A percentile compares a stretch with the other conserved stretches of the same genome.
Evolutionary conservation across 2,329 filamentous ascomycete species (phyloP).

Genomic region (Colletotrichum spaethianum): DNA sequence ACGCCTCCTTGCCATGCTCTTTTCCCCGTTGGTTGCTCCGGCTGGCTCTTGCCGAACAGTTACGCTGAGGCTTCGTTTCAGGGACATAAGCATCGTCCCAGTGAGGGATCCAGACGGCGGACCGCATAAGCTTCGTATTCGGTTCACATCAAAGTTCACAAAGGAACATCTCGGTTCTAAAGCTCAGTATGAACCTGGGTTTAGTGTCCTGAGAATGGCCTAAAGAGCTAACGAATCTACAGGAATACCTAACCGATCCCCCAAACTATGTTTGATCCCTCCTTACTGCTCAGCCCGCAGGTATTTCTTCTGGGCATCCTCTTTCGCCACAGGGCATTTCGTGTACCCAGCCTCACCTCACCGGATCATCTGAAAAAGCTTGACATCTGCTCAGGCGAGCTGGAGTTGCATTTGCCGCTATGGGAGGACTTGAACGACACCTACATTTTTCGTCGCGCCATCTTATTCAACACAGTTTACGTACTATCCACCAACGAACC

Average conservation of each 20-base stretch:
- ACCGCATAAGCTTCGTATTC: not conserved
- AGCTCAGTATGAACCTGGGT: not conserved
- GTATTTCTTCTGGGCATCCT: conserved; percentile 6
- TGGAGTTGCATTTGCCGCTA: conserved; percentile 7
- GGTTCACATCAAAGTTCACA: not conserved
- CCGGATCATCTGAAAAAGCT: conserved; percentile 3
- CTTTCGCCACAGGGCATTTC: conserved; percentile 1
- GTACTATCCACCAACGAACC: not conserved
- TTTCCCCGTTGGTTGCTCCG: not conserved
- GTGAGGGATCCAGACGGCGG: not conserved
- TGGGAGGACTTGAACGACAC: conserved; percentile 2
- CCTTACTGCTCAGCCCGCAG: not conserved
- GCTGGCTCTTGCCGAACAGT: not conserved
- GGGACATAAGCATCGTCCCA: not conserved
- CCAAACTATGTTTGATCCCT: conserved; percentile 7
- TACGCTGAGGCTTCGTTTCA: not conserved
- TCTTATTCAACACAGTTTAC: conserved; percentile 46
- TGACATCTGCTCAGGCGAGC: not conserved
- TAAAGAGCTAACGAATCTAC: not conserved
- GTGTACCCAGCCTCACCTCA: not conserved
- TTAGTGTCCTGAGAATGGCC: not conserved
- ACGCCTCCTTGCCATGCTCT: not conserved
- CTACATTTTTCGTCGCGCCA: conserved; percentile 40
- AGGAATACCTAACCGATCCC: not conserved
- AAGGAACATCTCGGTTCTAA: conserved; percentile 4